Base-by-base conservation (phyloP, 1,284 basidiomycete genomes). In the Ceratobasidium sp. region DNA sequence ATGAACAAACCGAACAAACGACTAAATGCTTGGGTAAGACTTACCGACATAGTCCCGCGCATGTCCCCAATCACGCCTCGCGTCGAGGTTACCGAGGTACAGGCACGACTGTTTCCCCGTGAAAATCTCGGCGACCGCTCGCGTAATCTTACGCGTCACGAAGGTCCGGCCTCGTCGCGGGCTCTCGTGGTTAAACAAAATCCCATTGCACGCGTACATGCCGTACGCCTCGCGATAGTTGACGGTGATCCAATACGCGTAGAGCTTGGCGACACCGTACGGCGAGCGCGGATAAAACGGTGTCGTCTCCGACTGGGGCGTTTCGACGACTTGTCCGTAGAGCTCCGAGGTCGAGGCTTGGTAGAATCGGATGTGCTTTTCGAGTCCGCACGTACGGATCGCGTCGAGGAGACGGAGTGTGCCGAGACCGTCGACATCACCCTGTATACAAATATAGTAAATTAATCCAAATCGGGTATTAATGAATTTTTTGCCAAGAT, bases 301-400 rank as follows among this genome's bases (percentile, higher is more conserved):
- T 0, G 96, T 97, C 2, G 91, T 94, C 87, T 97, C 96, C 85
- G 90, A 93, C 86, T 97, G 96, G 2, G 95, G 95, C 10, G 93
- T 94, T 86, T 96, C 95, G 80, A 94, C 91, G 82, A 97, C 96
- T 86, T 96, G 95, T 80, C 96, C 96, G 84, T 97, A 97, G 13
- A 97, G 89, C 86, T 97, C 96, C 7, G 95, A 97, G 15, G 96
- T 97, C 3, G 95, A 97, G 0, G 96, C 96, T 86, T 97, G 95
- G 86, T 97, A 97, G 88, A 97, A 97, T 66, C 94, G 91, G 82
- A 94, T 89, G 85, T 95, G 93, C 82, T 93, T 91, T 84, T 95
- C 92, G 80, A 97, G 90, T 10, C 96, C 96, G 84, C 95, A 96
- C 7, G 96, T 97, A 55, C 96, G 91, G 85, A 97, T 93, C 75